A percentile compares a stretch with the other conserved stretches of the same genome.
Evolutionary conservation across 2,329 filamentous ascomycete genomes (phyloP).

Genomic region (Anthostomella pinea): DNA sequence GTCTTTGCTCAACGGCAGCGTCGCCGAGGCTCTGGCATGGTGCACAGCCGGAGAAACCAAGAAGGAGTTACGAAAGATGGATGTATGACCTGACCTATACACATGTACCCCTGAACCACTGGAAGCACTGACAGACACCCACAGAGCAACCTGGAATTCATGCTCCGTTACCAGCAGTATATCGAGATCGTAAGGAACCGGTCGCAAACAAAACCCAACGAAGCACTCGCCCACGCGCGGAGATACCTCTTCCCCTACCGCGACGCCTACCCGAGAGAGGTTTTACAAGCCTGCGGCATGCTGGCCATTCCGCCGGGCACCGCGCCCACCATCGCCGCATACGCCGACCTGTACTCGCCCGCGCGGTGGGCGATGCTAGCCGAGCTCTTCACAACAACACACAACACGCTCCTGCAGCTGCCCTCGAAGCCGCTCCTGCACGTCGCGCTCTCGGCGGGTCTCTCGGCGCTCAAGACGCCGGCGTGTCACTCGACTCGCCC

Average conservation of each 20-base stretch:
- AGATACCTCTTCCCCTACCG: conserved; percentile 74
- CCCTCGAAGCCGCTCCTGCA: conserved; percentile 82
- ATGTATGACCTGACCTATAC: too few relatives aligned
- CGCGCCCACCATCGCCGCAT: conserved; percentile 33
- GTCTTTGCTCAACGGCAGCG: conserved; percentile 66
- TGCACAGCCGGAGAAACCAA: conserved; percentile 78
- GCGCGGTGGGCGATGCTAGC: conserved; percentile 75
- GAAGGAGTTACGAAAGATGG: conserved; percentile 83
- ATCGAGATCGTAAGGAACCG: conserved; percentile 80
- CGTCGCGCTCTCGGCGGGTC: conserved; percentile 82
- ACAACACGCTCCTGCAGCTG: conserved; percentile 81
- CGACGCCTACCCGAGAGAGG: conserved; percentile 64
- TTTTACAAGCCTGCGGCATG: conserved; percentile 73
- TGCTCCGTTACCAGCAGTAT: conserved; percentile 90
- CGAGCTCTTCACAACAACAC: conserved; percentile 76
- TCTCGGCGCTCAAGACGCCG: conserved; percentile 94
- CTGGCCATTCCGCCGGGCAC: conserved; percentile 69
- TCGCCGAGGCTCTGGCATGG: conserved; percentile 81
- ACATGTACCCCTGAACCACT: too few relatives aligned
- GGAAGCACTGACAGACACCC: too few relatives aligned
- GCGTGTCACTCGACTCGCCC: conserved; percentile 69
- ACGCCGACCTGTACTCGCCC: conserved; percentile 64
- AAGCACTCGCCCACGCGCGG: conserved; percentile 78
- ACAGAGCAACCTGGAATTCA: conserved; percentile 73
- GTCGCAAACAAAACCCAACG: conserved; percentile 60